These are phyloP conservation scores for Litchi chinensis DNA, from an alignment of 345 rosid species.

Conservation along the genomic window DNA sequence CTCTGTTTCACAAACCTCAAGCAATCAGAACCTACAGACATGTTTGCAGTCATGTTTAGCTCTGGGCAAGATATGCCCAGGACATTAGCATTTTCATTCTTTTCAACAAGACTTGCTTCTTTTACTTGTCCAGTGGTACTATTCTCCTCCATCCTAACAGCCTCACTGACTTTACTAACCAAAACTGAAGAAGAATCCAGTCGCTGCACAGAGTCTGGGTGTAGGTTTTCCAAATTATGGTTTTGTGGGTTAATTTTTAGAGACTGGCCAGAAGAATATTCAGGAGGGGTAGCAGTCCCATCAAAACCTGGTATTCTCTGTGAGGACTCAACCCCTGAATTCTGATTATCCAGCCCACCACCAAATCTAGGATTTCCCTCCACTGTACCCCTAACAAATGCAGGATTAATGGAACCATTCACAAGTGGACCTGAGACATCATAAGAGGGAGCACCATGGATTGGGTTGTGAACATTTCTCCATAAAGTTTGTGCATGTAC, in stretches of 20 bases:
- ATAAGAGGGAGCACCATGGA: conserved; percentile 49
- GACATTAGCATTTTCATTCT: conserved; percentile 31
- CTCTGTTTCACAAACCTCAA: conserved; percentile 29
- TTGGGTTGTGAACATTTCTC: conserved; percentile 67
- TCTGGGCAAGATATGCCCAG: conserved; percentile 29
- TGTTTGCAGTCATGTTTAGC: conserved; percentile 22
- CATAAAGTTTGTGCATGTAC: conserved; percentile 49
- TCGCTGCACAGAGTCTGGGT: conserved; percentile 29
- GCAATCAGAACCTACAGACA: conserved; percentile 27
- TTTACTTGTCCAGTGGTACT: conserved; percentile 37
- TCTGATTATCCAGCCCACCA: conserved; percentile 52
- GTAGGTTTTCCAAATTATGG: conserved; percentile 38
- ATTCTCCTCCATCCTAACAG: conserved; percentile 39
- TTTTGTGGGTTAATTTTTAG: conserved; percentile 32
- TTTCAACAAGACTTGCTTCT: conserved; percentile 30
- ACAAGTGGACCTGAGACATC: conserved; percentile 52
- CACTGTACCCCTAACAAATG: conserved; percentile 42
- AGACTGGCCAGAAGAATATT: conserved; percentile 44
- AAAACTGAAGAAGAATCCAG: conserved; percentile 37
- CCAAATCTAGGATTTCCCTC: conserved; percentile 55
- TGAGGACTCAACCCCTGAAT: conserved; percentile 50
- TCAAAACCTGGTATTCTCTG: conserved; percentile 58
- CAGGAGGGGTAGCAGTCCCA: conserved; percentile 43
- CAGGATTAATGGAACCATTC: conserved; percentile 57
- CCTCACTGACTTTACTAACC: conserved; percentile 30